Evolutionary conservation across 139 green algal species (phyloP), one percentile per base, ranked within the genome.

Genomic region (Helicosporidium sp.): DNA sequence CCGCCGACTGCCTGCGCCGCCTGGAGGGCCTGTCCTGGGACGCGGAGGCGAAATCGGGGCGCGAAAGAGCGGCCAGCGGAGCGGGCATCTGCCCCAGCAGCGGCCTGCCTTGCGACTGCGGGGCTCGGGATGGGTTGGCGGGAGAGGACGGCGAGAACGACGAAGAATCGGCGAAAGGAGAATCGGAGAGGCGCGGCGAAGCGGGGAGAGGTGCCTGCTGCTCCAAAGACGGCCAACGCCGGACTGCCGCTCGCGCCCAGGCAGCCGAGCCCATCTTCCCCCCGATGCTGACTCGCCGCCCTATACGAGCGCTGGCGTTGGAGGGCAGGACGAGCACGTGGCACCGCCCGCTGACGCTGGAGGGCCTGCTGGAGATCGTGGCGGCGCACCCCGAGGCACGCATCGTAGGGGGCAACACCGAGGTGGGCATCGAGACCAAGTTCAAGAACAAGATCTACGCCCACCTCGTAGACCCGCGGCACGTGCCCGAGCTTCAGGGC

Each of bases 341-440:
- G 58, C 42, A 65, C 52, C 51, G 87, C 10, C 88, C 87, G 0
- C 53, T 57, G 10, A 78, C 8, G 3, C 53, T 96, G 61, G 33
- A 69, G 13, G 37, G 71, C 45, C 68, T 96, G 58, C 57, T 96
- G 48, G 62, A 59, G 7, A 53, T 94, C 3, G 85, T 83, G 57
- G 40, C 46, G 2, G 18, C 58, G 46, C 52, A 74, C 51, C 70
- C 71, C 1, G 46, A 62, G 2, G 75, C 78, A 3, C 77, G 79
- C 62, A 31, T 96, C 25, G 73, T 94, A 10, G 82, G 74, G 20
- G 87, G 87, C 20, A 96, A 95, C 68, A 93, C 82, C 52, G 87
- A 96, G 65, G 78, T 94, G 25, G 87, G 88, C 60, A 93, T 96
- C 37, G 87, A 96, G 58, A 75, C 92, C 66, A 93, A 91, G 68